Conservation (phyloP, 2,329 filamentous ascomycete species). For the Cadophora gregata region DNA sequence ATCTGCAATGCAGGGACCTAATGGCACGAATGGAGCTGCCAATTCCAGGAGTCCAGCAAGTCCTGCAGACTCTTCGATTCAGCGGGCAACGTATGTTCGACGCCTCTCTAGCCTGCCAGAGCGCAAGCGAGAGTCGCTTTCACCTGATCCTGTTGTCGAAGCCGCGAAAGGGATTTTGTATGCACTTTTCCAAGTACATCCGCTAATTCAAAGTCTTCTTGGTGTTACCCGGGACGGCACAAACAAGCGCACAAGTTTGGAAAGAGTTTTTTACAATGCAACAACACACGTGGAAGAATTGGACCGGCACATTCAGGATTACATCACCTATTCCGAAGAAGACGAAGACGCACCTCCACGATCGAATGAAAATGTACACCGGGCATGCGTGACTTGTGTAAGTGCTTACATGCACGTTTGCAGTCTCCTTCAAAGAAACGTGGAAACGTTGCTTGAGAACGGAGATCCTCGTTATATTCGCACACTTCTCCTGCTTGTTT, state of each 20-base stretch:
- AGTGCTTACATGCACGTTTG: slow-evolving; percentile 71
- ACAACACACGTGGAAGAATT: slow-evolving; percentile 70
- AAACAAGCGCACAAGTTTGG: slow-evolving; percentile 66
- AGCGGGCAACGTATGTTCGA: slow-evolving; percentile 66
- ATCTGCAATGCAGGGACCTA: slow-evolving; percentile 66
- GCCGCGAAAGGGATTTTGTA: slow-evolving; percentile 71
- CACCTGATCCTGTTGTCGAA: slow-evolving; percentile 66
- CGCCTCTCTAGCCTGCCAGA: slow-evolving; percentile 67
- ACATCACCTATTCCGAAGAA: slow-evolving; percentile 57
- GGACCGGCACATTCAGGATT: slow-evolving; percentile 68
- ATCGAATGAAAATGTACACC: slow-evolving; percentile 68
- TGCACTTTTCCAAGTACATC: slow-evolving; percentile 71
- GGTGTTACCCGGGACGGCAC: slow-evolving; percentile 65
- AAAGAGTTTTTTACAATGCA: slow-evolving; percentile 72
- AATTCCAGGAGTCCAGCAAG: slow-evolving; percentile 58
- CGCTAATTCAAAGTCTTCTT: slow-evolving; percentile 70
- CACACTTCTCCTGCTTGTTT: slow-evolving; percentile 66
- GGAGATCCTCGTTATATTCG: slow-evolving; percentile 71
- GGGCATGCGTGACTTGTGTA: slow-evolving; percentile 67
- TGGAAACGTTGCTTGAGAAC: slow-evolving; percentile 68
- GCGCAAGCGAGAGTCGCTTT: slow-evolving; percentile 65
- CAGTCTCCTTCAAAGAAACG: slow-evolving; percentile 63
- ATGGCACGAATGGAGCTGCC: slow-evolving; percentile 37
- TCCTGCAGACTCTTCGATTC: slow-evolving; percentile 61
- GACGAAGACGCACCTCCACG: slow-evolving; percentile 54